Percentiles rank a stretch among this genome's conserved stretches.
phyloP scores from a whole-genome alignment of 2,329 filamentous ascomycete genomes.

The Neonectria faginata region DNA sequence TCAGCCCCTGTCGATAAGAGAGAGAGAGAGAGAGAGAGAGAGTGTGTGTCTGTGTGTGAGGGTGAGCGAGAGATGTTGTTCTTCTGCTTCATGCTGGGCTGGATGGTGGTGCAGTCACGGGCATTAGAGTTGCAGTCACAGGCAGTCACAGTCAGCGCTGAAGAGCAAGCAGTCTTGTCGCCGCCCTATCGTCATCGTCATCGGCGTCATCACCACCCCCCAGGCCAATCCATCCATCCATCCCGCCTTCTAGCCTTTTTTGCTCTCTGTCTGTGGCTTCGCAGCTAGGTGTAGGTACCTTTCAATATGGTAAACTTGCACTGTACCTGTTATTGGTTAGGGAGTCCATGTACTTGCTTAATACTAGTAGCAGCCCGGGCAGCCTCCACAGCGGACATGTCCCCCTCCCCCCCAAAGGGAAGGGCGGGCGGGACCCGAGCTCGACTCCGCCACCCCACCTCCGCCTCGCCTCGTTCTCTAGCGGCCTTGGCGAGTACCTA shows the following conservation, averaged over 20 bases:
- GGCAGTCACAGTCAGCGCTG: background rate
- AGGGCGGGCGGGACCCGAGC: conserved; percentile 11
- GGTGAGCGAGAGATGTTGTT: no score
- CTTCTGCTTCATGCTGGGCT: background rate
- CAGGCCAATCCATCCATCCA: background rate
- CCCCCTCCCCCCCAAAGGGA: background rate
- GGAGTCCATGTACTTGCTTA: background rate
- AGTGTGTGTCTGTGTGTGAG: no score
- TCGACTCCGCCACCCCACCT: conserved; percentile 13
- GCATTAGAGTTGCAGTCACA: no score
- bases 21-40: no score
- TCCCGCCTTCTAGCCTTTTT: background rate
- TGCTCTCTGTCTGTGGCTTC: background rate
- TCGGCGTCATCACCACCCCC: background rate
- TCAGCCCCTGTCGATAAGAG: background rate
- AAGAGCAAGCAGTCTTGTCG: background rate
- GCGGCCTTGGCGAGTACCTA: conserved; percentile 8
- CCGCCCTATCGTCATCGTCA: background rate
- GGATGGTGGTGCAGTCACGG: background rate
- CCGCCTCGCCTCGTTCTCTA: conserved; percentile 12
- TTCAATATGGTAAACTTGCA: background rate
- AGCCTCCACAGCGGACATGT: background rate
- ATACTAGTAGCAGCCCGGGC: background rate
- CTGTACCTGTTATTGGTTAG: background rate
- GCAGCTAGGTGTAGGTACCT: no score